phyloP scores from a whole-genome alignment of 2,329 filamentous ascomycete genomes.

The Pestalotiopsis sp. region DNA sequence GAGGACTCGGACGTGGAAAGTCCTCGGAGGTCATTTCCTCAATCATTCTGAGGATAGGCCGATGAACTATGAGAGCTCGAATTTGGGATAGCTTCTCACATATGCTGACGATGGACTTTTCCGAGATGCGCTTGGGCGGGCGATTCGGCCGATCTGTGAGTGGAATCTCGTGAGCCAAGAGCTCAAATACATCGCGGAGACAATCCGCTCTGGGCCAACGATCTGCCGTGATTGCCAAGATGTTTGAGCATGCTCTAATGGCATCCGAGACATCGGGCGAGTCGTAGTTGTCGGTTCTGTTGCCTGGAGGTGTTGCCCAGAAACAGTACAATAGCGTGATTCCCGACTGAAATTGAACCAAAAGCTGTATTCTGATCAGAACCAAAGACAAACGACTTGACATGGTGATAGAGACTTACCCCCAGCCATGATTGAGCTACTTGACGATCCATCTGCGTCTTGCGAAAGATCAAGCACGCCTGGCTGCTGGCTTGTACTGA shows the following conservation, averaged over 20 bases:
- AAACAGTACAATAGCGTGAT: conserved; percentile 39
- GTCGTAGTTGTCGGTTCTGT: conserved; percentile 30
- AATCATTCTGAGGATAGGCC: conserved; percentile 22
- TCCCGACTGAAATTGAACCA: conserved; percentile 37
- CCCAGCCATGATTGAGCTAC: conserved; percentile 9
- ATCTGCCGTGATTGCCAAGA: conserved; percentile 37
- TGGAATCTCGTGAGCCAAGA: conserved; percentile 30
- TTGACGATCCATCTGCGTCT: conserved; percentile 12
- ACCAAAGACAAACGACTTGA: not conserved
- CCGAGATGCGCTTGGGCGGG: conserved; percentile 14
- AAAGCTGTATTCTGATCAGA: not conserved
- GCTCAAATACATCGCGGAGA: conserved; percentile 36
- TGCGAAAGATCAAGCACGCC: conserved; percentile 14
- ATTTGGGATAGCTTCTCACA: conserved; percentile 4
- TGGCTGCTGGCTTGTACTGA: conserved; percentile 15
- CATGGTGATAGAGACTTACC: not conserved
- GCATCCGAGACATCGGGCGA: conserved; percentile 34
- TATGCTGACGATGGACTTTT: not conserved
- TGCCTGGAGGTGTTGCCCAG: conserved; percentile 34
- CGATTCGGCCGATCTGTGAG: conserved; percentile 15
- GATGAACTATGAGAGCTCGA: conserved; percentile 20
- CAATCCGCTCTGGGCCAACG: conserved; percentile 38
- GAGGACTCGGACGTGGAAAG: conserved; percentile 9
- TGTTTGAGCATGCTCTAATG: conserved; percentile 36
- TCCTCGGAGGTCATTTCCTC: conserved; percentile 19